Percentiles rank a stretch among this genome's conserved stretches.
phyloP scores from a whole-genome alignment of 2,329 filamentous ascomycete genomes.

The Cryoendolithus antarcticus region DNA sequence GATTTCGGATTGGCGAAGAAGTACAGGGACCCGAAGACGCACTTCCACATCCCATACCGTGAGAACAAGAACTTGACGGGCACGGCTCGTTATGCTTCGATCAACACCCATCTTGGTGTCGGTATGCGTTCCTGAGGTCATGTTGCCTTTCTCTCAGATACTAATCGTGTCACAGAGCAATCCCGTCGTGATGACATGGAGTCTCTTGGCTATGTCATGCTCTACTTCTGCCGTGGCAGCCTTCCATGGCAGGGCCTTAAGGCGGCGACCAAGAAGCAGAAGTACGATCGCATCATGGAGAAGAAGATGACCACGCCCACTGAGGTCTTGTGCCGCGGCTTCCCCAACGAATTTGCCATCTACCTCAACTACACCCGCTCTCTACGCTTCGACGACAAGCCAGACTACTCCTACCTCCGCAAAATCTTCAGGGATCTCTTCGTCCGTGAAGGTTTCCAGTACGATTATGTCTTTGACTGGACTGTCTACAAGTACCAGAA shows the following conservation, averaged over 20 bases:
- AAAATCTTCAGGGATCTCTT: conserved; percentile 99
- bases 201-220: conserved; percentile 96
- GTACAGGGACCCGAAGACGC: conserved; percentile 98
- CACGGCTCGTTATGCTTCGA: conserved; percentile 94
- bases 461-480: conserved; percentile 99
- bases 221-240: conserved; percentile 98
- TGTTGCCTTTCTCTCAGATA: not conserved
- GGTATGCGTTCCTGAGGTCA: conserved; percentile 39
- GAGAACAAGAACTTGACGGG: conserved; percentile 99
- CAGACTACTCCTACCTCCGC: conserved; percentile 97
- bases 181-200: conserved; percentile 99
- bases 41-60: conserved; percentile 98
- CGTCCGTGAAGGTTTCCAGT: conserved; percentile 97
- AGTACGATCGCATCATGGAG: conserved; percentile 99
- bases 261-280: conserved; percentile 99
- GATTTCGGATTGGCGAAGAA: conserved; percentile 99
- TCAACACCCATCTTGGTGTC: conserved; percentile 97
- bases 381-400: conserved; percentile 98
- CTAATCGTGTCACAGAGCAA: conserved; percentile 52
- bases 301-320: conserved; percentile 99
- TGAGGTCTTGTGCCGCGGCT: conserved; percentile 95
- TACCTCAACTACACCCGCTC: conserved; percentile 99
- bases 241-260: conserved; percentile 98
- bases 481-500: conserved; percentile 99
- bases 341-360: conserved; percentile 98